Percentiles rank a stretch among this genome's conserved stretches.
These are phyloP conservation scores for Cubamyces lactineus DNA, from an alignment of 768 basidiomycete species.

Conservation along the genomic window DNA sequence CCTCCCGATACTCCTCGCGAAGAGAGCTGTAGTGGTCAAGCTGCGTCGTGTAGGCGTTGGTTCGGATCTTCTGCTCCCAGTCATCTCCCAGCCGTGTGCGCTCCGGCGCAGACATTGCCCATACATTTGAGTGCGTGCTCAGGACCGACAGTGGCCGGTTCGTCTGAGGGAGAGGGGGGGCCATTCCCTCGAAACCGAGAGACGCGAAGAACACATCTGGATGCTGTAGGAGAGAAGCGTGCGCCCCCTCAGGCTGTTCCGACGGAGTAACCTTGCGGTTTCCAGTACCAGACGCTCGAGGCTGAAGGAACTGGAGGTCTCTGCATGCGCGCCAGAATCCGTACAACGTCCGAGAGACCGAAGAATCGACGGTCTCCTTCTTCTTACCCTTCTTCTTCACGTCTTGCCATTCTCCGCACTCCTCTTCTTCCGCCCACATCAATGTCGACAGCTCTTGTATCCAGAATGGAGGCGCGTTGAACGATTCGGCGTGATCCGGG, in stretches of 20 bases:
- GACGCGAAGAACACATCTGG: conserved; percentile 35
- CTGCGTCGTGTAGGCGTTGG: conserved; percentile 34
- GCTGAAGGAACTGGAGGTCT: conserved; percentile 53
- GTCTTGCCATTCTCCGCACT: conserved; percentile 20
- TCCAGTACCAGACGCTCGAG: background rate
- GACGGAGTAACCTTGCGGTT: background rate
- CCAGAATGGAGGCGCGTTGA: conserved; percentile 54
- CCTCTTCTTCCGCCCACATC: conserved; percentile 12
- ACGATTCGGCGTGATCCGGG: conserved; percentile 49
- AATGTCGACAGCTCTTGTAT: conserved; percentile 31
- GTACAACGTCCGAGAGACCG: conserved; percentile 39
- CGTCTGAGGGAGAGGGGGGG: conserved; percentile 44
- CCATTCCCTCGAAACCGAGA: conserved; percentile 38
- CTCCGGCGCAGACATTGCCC: conserved; percentile 57
- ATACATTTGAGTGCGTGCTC: conserved; percentile 46
- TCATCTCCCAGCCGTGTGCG: conserved; percentile 45
- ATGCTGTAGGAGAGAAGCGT: conserved; percentile 1
- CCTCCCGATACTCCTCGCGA: conserved; percentile 46
- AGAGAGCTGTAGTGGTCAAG: conserved; percentile 47
- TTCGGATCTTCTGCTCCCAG: conserved; percentile 52
- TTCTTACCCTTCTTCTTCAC: conserved; percentile 23
- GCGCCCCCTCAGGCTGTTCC: background rate
- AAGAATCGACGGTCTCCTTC: conserved; percentile 22
- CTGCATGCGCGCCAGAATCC: conserved; percentile 52
- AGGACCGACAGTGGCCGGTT: conserved; percentile 44